Base-by-base conservation (phyloP, 2,329 filamentous ascomycete genomes). In the Cercospora beticola region DNA sequence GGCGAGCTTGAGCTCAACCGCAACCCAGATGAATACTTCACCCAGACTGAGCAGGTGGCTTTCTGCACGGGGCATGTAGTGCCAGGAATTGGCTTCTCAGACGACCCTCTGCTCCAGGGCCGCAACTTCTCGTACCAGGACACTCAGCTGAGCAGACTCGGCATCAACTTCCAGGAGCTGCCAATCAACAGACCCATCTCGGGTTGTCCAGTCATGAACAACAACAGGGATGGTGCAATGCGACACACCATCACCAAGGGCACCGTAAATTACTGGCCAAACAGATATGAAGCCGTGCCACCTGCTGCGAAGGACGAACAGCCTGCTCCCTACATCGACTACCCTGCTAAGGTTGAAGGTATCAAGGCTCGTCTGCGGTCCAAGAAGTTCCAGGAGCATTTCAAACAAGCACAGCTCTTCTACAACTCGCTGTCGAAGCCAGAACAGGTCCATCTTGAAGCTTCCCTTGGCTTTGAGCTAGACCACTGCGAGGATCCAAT, bases 51-150 rank as follows among this genome's bases (percentile, higher is more conserved):
- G 81, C 92, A 96, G 79, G 87, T 89, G 1, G 92, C 92, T 1
- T 96, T 95, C 79, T 93, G 90, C 76, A 94, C 92, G 1, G 86
- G 88, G 65, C 92, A 96, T 73, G 82, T 95, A 60, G 90, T 95
- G 0, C 91, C 90, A 0, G 92, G 92, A 26, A 90, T 94, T 68
- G 91, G 90, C 14, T 90, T 91, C 77, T 91, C 90, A 0, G 88
- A 93, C 69, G 92, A 94, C 70, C 91, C 91, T 2, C 84, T 94
- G 2, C 80, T 88, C 3, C 90, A 93, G 76, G 91, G 90, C 33
- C 88, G 91, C 36, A 93, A 92, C 81, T 88, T 88, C 77, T 86
- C 83, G 16, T 88, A 91, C 79, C 84, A 86, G 12, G 89, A 91
- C 72, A 91, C 89, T 0, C 89, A 93, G 77, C 82, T 92, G 28